Conservation (phyloP, 805 yeast genomes). For the Candida peoriensis region DNA sequence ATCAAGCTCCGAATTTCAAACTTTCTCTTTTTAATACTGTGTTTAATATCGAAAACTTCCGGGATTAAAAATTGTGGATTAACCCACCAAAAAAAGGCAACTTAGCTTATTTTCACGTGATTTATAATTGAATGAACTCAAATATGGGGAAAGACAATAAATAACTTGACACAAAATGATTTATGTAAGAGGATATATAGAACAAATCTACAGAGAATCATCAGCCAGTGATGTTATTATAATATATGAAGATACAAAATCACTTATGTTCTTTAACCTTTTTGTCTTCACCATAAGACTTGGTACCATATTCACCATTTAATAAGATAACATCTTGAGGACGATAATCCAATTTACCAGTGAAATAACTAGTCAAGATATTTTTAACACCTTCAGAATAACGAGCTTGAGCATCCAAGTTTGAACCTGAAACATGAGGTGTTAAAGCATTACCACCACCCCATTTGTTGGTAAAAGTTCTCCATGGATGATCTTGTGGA, state of each 20-base stretch:
- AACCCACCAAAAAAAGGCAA: no score
- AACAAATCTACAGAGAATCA: not conserved
- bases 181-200: not conserved
- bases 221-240: not conserved
- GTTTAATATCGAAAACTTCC: no score
- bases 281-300: constrained; percentile 58
- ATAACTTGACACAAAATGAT: no score
- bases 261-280: constrained; percentile 22
- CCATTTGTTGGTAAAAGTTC: constrained; percentile 56
- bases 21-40: no score
- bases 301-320: constrained; percentile 69
- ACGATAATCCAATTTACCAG: constrained; percentile 59
- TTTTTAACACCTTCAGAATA: constrained; percentile 66
- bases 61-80: no score
- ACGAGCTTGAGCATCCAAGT: constrained; percentile 73
- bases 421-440: constrained; percentile 76
- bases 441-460: constrained; percentile 84
- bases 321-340: constrained; percentile 73
- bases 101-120: no score
- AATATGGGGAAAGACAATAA: no score
- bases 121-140: no score
- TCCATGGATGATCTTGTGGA: constrained; percentile 74
- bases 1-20: no score
- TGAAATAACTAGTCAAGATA: constrained; percentile 59
- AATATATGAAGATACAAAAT: not conserved